A percentile compares a stretch with the other conserved stretches of the same genome.
Conservation (phyloP, 1,139 yeast genomes). For the Diutina rugosa region DNA sequence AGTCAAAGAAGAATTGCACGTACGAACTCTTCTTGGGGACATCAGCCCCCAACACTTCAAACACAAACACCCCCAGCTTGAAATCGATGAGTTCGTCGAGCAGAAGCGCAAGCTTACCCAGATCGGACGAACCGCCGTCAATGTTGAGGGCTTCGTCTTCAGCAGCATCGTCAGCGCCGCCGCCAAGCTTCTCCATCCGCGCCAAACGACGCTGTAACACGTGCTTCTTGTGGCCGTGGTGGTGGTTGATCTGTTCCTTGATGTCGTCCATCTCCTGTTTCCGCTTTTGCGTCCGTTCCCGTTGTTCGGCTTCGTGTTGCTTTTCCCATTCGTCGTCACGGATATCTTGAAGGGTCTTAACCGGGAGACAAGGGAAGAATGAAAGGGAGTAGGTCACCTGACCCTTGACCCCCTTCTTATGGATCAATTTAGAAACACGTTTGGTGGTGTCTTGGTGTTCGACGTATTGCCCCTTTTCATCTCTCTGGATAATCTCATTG, state of each 20-base stretch:
- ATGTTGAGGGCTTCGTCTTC: constrained; percentile 23
- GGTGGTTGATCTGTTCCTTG: constrained; percentile 9
- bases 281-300: constrained; percentile 11
- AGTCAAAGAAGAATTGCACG: constrained; percentile 68
- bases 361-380: constrained; percentile 73
- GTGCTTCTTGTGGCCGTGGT: constrained; percentile 3
- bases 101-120: constrained; percentile 39
- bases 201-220: constrained; percentile 15
- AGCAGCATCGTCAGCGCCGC: constrained; percentile 15
- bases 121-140: constrained; percentile 13
- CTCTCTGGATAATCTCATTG: constrained; percentile 52
- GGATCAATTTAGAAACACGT: constrained; percentile 49
- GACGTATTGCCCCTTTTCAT: constrained; percentile 53
- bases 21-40: constrained; percentile 41
- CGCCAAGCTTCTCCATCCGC: constrained; percentile 13
- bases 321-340: constrained; percentile 29
- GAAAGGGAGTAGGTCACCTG: constrained; percentile 56
- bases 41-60: constrained; percentile 48
- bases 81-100: constrained; percentile 50
- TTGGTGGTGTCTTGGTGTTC: constrained; percentile 46
- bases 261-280: constrained; percentile 13
- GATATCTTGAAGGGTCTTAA: constrained; percentile 63
- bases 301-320: not conserved
- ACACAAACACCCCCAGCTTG: constrained; percentile 67
- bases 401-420: constrained; percentile 76